phyloP scores from a whole-genome alignment of 2,329 filamentous ascomycete genomes.

The Diaporthe amygdali region DNA sequence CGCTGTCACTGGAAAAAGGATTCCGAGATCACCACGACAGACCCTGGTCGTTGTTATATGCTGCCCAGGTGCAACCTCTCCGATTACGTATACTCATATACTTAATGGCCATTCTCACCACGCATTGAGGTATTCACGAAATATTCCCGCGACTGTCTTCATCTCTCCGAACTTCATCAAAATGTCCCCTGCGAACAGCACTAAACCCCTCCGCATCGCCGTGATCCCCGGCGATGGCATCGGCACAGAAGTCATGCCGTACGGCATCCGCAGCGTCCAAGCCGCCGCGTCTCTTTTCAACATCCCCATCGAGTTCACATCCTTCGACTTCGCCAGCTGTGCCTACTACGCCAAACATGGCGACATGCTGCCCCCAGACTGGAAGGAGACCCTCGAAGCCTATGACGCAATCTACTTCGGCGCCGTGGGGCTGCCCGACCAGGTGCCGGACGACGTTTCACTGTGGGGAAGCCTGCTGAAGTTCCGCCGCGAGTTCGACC shows the following conservation, averaged over 20 bases:
- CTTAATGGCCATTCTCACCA: background rate
- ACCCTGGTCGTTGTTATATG: background rate
- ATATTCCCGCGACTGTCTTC: background rate
- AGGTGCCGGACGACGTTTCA: constrained; percentile 69
- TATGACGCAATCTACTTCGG: constrained; percentile 74
- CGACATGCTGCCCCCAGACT: constrained; percentile 47
- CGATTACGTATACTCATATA: background rate
- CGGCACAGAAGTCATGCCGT: constrained; percentile 69
- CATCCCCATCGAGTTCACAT: constrained; percentile 61
- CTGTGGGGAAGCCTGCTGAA: constrained; percentile 72
- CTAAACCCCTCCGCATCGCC: constrained; percentile 49
- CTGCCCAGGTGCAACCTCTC: background rate
- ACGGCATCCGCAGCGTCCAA: constrained; percentile 65
- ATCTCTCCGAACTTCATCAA: background rate
- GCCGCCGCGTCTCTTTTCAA: constrained; percentile 52
- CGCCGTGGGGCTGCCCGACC: constrained; percentile 61
- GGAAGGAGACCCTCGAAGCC: constrained; percentile 57
- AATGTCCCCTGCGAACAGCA: background rate
- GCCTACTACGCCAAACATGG: constrained; percentile 57
- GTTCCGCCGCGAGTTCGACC: constrained; percentile 70
- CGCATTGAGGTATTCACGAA: background rate
- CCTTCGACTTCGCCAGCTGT: constrained; percentile 71
- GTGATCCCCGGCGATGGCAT: constrained; percentile 74
- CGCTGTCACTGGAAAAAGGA: background rate
- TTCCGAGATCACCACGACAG: background rate